phyloP scores from a whole-genome alignment of 225 moss, liverwort and hornwort species.

The Ulota crispa region DNA sequence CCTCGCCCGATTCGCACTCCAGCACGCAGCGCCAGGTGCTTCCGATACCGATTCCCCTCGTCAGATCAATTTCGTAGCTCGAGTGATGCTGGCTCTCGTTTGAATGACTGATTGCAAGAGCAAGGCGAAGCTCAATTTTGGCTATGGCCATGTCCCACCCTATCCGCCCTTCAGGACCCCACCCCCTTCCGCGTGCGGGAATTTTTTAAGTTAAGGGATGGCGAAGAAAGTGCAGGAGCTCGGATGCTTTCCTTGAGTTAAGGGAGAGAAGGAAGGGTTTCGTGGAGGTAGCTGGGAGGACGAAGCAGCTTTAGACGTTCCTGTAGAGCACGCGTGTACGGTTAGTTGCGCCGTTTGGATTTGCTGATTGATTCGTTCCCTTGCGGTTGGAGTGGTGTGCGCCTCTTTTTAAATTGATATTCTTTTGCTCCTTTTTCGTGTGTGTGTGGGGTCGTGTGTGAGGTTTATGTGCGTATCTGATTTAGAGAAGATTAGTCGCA shows the following conservation, averaged over 20 bases:
- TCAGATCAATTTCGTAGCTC: background rate
- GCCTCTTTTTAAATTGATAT: constrained; percentile 4
- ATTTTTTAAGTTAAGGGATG: constrained; percentile 16
- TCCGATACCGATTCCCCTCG: background rate
- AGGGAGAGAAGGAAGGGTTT: background rate
- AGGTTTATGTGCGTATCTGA: constrained; percentile 18
- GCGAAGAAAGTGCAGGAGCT: constrained; percentile 3
- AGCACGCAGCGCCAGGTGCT: constrained; percentile 1
- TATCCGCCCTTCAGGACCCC: constrained; percentile 23
- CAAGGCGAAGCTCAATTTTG: background rate
- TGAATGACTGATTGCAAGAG: background rate
- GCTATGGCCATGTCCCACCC: constrained; percentile 11
- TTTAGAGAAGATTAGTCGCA: background rate
- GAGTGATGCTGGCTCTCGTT: background rate
- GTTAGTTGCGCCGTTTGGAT: background rate
- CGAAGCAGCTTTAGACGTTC: background rate
- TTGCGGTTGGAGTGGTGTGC: background rate
- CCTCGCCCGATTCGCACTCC: background rate
- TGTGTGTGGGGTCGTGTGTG: constrained; percentile 19
- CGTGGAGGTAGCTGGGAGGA: background rate
- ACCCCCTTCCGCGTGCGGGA: background rate
- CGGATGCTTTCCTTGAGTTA: background rate
- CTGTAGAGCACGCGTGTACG: background rate
- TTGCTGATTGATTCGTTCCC: background rate
- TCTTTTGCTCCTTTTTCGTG: background rate